A percentile compares a stretch with the other conserved stretches of the same genome.
Evolutionary conservation across 129 eudicot species (phyloP).

Genomic region (Centaurea solstitialis): DNA sequence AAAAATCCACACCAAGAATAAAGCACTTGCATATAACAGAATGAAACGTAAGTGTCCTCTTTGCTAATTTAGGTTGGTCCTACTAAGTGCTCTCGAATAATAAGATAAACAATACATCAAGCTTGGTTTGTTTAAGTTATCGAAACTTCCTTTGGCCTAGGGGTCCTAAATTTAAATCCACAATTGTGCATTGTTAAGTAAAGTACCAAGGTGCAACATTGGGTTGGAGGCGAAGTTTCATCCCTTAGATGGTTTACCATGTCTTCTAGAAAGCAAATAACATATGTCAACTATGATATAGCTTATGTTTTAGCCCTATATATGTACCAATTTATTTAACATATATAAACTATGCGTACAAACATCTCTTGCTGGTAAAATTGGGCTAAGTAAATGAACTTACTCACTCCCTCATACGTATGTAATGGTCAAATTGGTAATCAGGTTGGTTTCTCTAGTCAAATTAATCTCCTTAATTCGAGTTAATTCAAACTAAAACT

Average conservation of each 20-base stretch:
- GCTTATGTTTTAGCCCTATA: background rate
- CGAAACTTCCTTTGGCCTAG: background rate
- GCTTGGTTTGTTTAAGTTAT: background rate
- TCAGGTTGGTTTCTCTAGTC: background rate
- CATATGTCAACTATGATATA: background rate
- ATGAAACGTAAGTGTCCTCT: background rate
- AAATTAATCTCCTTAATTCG: background rate
- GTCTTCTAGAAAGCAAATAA: background rate
- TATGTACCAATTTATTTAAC: background rate
- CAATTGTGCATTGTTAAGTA: background rate
- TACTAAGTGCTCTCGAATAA: background rate
- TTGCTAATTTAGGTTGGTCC: background rate
- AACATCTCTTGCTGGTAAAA: background rate
- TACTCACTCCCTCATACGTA: background rate
- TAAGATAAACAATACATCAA: background rate
- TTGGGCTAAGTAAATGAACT: background rate
- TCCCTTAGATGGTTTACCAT: constrained; percentile 1
- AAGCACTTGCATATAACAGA: background rate
- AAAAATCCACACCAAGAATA: background rate
- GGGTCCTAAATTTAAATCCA: background rate
- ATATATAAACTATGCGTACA: background rate
- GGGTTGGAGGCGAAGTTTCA: constrained; percentile 1
- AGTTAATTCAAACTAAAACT: background rate
- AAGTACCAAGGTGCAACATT: background rate
- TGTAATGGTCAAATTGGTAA: background rate